Base-by-base conservation (phyloP, 2,329 filamentous ascomycete genomes). In the Scopulariopsis brevicaulis region DNA sequence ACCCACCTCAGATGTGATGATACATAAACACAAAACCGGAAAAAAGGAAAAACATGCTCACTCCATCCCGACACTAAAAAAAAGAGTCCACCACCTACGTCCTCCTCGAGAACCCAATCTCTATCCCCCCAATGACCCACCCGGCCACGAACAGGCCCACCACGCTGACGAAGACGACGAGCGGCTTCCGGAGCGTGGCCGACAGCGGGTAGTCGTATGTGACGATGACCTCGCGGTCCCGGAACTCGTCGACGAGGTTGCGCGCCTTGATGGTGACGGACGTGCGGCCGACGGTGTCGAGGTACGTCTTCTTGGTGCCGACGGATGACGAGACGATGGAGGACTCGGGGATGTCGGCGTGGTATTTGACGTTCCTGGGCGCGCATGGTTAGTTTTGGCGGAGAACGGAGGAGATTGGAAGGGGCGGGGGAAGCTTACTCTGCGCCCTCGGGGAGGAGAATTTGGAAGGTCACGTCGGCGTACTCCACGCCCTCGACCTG, bases 211-310 rank as follows among this genome's bases (percentile, higher is more conserved):
- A 90, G 62, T 96, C 89, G 71, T 99, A 99, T 1, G 88, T 87
- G 57, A 97, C 87, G 64, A 96, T 77, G 24, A 97, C 72, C 63
- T 94, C 85, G 35, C 89, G 85, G 66, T 92, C 90, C 57, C 92
- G 82, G 67, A 92, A 83, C 64, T 97, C 94, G 65, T 99, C 94
- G 1, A 95, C 89, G 56, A 97, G 76, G 70, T 96, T 97, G 64
- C 85, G 80, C 8, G 90, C 89, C 61, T 86, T 88, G 66, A 99
- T 79, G 55, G 81, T 86, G 60, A 99, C 78, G 0, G 86, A 82
- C 0, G 93, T 95, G 62, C 94, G 89, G 61, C 94, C 94, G 35
- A 93, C 66, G 0, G 94, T 97, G 72, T 99, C 94, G 74, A 99
- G 87, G 73, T 91, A 99, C 0, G 92, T 96, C 71, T 85, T 86